Percentiles rank a stretch among this genome's conserved stretches.
phyloP scores from a whole-genome alignment of 2,329 filamentous ascomycete species.

The Bisporella sp. region DNA sequence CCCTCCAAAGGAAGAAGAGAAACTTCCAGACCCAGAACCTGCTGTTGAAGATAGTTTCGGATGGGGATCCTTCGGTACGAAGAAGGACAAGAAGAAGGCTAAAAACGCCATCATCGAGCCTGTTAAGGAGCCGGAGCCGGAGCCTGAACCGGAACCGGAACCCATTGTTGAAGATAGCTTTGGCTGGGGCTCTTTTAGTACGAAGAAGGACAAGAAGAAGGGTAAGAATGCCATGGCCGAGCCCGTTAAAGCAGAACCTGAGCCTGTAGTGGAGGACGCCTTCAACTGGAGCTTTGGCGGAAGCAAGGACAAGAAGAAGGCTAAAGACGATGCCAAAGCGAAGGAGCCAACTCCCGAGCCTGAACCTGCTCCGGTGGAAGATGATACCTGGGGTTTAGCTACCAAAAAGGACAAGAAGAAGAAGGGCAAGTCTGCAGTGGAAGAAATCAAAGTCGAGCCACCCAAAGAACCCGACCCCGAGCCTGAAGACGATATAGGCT shows the following conservation, averaged over 20 bases:
- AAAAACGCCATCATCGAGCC: constrained; percentile 22
- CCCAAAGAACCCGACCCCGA: constrained; percentile 10
- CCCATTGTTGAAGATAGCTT: constrained; percentile 36
- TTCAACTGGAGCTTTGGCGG: constrained; percentile 22
- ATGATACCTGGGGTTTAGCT: constrained; percentile 22
- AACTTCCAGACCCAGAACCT: constrained; percentile 5
- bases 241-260: constrained; percentile 22
- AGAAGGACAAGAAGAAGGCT: constrained; percentile 34
- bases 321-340: constrained; percentile 31
- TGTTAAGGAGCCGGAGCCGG: constrained; percentile 26
- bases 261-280: constrained; percentile 23
- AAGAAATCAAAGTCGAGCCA: constrained; percentile 6
- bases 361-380: constrained; percentile 23
- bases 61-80: constrained; percentile 17
- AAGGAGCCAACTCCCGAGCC: constrained; percentile 10
- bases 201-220: constrained; percentile 42
- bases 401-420: constrained; percentile 28
- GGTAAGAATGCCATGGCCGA: constrained; percentile 26
- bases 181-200: constrained; percentile 35
- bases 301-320: constrained; percentile 32
- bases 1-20: constrained; percentile 17
- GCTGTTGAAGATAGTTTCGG: constrained; percentile 14
- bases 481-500: constrained; percentile 11
- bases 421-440: constrained; percentile 30
- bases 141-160: constrained; percentile 27